Base-by-base conservation (phyloP, 176 grass and related monocot genomes). In the Oryza australiensis region DNA sequence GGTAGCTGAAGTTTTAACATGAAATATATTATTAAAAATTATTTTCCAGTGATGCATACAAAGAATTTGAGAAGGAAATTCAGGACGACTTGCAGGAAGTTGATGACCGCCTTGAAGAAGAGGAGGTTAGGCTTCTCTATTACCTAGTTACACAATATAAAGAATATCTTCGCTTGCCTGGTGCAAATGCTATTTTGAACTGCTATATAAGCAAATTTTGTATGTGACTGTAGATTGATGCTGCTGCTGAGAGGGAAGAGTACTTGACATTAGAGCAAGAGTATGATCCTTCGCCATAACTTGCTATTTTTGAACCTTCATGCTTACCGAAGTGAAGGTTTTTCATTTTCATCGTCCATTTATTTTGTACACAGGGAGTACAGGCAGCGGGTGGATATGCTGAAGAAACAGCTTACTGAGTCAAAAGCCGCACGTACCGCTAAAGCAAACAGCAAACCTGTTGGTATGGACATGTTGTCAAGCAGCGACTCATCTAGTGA, bases 1-100 rank as follows among this genome's bases (percentile, higher is more conserved):
- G 11, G 13, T 76, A 65, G 72, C 26, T 77, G 22, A 65, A 22
- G 57, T 80, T 63, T 75, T 78, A 34, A 37, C 65, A 7, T 66
- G 26, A 66, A 18, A 77, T 82, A 82, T 7, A 26, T 71, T 62
- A 55, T 59, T 0, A 16, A 70, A 76, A 38, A 76, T 38, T 20
- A 6, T 73, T 24, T 2, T 20, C 28, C 85, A 99, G 97, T 57
- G 91, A 99, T 29, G 93, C 91, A 0, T 95, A 92, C 80, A 99
- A 99, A 93, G 97, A 94, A 90, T 99, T 99, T 62, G 91, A 95
- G 81, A 95, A 95, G 83, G 97, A 99, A 94, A 99, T 99, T 83
- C 93, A 90, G 76, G 93, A 88, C 26, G 55, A 99, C 45, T 81
- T 99, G 73, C 91, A 92, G 87, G 97, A 90, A 55, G 89, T 90